phyloP scores from a whole-genome alignment of 2,329 filamentous ascomycete genomes.

The Blastomyces silverae region DNA sequence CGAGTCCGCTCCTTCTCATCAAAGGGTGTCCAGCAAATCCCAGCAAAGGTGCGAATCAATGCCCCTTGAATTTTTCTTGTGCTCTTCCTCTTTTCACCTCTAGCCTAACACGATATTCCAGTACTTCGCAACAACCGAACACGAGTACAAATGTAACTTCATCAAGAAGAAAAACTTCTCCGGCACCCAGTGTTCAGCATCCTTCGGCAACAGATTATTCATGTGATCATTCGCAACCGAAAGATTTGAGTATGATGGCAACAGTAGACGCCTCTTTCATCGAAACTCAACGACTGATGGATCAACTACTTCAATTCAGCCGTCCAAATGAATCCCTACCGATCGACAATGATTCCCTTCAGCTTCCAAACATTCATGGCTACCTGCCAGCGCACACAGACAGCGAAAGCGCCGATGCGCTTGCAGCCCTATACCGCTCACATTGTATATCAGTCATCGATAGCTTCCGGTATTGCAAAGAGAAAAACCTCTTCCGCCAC shows the following conservation, averaged over 20 bases:
- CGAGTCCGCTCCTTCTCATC: neutral
- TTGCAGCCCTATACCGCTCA: conserved; percentile 82
- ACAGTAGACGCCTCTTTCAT: conserved; percentile 7
- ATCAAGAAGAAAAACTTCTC: neutral
- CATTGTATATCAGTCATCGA: conserved; percentile 95
- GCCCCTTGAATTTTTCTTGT: neutral
- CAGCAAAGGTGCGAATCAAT: conserved; percentile 19
- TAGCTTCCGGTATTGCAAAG: conserved; percentile 90
- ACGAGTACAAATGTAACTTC: neutral
- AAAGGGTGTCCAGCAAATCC: conserved; percentile 23
- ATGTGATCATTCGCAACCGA: neutral
- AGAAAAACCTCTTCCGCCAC: conserved; percentile 92
- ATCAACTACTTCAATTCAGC: conserved; percentile 38
- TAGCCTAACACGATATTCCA: neutral
- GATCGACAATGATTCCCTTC: conserved; percentile 62
- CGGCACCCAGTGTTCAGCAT: neutral
- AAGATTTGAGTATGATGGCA: neutral
- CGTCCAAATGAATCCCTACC: conserved; percentile 30
- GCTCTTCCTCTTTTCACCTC: neutral
- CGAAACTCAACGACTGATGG: conserved; percentile 35
- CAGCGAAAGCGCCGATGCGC: conserved; percentile 73
- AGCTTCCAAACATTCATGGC: conserved; percentile 75
- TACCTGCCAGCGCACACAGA: conserved; percentile 80
- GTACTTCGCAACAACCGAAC: neutral
- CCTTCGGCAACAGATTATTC: neutral